Conservation (phyloP, 768 basidiomycete genomes). For the Exidia glandulosa region DNA sequence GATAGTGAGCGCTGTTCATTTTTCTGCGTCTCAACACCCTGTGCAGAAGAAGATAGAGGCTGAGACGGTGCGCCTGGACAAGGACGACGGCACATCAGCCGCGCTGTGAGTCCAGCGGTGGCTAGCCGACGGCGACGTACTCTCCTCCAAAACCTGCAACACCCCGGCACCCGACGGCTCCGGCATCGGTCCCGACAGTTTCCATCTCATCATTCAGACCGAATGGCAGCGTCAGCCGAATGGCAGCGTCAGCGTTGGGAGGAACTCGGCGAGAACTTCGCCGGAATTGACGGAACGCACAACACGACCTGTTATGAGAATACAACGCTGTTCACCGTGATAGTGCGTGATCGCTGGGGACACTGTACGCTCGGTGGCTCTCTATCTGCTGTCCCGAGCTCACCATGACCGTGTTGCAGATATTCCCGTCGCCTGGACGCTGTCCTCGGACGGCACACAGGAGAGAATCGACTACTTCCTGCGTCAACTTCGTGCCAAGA, state of each 20-base stretch:
- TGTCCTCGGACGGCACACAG: background rate
- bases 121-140: background rate
- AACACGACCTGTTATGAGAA: conserved; percentile 7
- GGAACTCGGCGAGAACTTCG: conserved; percentile 4
- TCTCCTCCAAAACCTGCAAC: conserved; percentile 6
- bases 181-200: conserved; percentile 1
- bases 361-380: background rate
- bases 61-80: conserved; percentile 2
- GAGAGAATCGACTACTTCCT: background rate
- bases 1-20: too few species aligned
- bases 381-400: too few species aligned
- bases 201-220: conserved; percentile 8
- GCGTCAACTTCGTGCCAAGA: background rate
- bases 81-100: conserved; percentile 4
- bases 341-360: background rate
- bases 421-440: background rate
- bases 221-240: conserved; percentile 2
- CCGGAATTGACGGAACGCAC: conserved; percentile 7
- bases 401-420: too few species aligned
- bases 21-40: too few species aligned
- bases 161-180: conserved; percentile 5
- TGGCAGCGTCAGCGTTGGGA: conserved; percentile 6
- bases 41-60: conserved; percentile 8
- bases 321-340: conserved; percentile 1
- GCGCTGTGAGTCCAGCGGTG: conserved; percentile 4